Conservation (phyloP, 192 early-diverging fungal species). For the Entrophospora sp. region DNA sequence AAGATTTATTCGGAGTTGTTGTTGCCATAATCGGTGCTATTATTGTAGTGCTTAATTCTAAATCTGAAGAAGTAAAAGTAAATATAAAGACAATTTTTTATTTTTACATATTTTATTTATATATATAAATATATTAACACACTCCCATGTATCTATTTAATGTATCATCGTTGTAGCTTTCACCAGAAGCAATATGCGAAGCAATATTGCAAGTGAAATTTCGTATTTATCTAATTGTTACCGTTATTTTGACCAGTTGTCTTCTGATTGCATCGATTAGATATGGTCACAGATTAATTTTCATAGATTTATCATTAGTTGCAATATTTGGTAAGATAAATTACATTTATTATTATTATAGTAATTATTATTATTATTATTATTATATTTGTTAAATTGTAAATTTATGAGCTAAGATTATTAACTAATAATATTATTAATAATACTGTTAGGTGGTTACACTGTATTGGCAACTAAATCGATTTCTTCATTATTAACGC, state of each 20-base stretch:
- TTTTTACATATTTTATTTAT: too few species aligned
- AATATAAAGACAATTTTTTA: too few species aligned
- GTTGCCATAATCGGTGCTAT: constrained; percentile 56
- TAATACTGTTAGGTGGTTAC: constrained; percentile 50
- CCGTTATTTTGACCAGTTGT: constrained; percentile 23
- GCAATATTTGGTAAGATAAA: constrained; percentile 54
- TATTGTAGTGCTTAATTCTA: constrained; percentile 53
- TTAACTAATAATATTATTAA: too few species aligned
- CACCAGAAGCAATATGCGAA: constrained; percentile 41
- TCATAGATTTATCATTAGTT: constrained; percentile 57
- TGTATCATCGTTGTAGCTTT: constrained; percentile 17
- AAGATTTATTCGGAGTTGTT: constrained; percentile 51
- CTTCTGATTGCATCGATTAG: constrained; percentile 36
- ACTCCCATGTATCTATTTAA: not conserved
- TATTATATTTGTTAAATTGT: not conserved
- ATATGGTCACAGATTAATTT: constrained; percentile 43
- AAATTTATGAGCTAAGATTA: too few species aligned
- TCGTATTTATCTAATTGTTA: constrained; percentile 46
- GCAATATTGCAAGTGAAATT: constrained; percentile 42
- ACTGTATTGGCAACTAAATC: constrained; percentile 65
- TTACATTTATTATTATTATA: not conserved
- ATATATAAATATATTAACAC: too few species aligned
- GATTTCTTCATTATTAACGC: constrained; percentile 54
- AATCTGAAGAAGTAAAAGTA: constrained; percentile 46
- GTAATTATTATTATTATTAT: not conserved